Evolutionary conservation across 495 filamentous ascomycete species (phyloP).

Genomic region (Trichocladium antarcticum): DNA sequence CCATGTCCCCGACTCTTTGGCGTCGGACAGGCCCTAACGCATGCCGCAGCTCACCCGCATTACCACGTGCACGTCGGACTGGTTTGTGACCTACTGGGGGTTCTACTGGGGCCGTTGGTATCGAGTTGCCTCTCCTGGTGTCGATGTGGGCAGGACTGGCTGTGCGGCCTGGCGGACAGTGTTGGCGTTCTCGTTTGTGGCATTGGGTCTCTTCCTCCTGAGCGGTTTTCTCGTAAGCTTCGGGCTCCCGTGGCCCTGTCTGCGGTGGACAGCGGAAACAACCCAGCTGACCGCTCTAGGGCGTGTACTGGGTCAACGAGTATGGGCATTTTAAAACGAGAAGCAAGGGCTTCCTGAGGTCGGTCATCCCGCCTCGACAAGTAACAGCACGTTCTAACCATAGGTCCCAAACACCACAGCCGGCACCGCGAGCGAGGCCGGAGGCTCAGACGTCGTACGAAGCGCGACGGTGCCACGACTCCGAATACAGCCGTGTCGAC

Average conservation of each 20-base stretch:
- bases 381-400: too few species aligned
- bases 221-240: conserved; percentile 10
- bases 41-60: conserved; percentile 9
- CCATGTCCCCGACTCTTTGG: background rate
- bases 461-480: too few species aligned
- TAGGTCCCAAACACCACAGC: too few species aligned
- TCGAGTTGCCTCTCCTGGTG: background rate
- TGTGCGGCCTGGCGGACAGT: conserved; percentile 16
- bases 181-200: conserved; percentile 18
- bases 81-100: conserved; percentile 16
- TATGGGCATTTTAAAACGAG: background rate
- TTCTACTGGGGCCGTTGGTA: conserved; percentile 21
- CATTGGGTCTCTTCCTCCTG: conserved; percentile 5
- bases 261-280: too few species aligned
- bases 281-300: background rate
- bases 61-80: conserved; percentile 6
- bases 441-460: too few species aligned
- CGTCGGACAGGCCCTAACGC: too few species aligned
- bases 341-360: background rate
- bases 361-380: background rate
- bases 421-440: too few species aligned
- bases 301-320: conserved; percentile 5
- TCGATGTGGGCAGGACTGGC: conserved; percentile 14
- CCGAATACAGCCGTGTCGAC: too few species aligned
- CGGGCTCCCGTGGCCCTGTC: too few species aligned